These are phyloP conservation scores for Candida ortonii DNA, from an alignment of 805 yeast genomes.

Conservation along the genomic window DNA sequence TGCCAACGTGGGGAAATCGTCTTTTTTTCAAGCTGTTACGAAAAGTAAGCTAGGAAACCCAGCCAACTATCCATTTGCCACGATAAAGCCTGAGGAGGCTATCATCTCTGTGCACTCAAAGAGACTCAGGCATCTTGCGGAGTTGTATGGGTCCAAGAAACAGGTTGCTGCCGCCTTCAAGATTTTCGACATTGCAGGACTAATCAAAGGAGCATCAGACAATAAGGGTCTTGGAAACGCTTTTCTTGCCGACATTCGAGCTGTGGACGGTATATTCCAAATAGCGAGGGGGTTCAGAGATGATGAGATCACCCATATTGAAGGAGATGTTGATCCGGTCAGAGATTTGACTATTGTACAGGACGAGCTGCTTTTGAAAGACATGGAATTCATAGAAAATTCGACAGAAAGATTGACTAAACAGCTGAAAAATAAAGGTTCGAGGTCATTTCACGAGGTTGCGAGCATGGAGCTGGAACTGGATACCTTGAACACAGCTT, in stretches of 20 bases:
- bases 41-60: constrained; percentile 62
- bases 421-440: constrained; percentile 72
- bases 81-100: constrained; percentile 72
- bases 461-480: constrained; percentile 81
- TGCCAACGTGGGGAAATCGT: constrained; percentile 65
- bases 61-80: constrained; percentile 71
- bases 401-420: constrained; percentile 57
- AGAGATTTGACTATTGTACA: constrained; percentile 61
- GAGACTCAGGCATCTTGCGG: constrained; percentile 46
- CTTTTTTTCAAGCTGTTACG: constrained; percentile 61
- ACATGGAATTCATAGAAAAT: constrained; percentile 71
- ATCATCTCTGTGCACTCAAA: constrained; percentile 50
- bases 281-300: constrained; percentile 64
- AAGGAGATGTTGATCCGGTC: constrained; percentile 60
- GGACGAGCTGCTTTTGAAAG: constrained; percentile 64
- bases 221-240: constrained; percentile 78
- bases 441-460: constrained; percentile 67
- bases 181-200: constrained; percentile 68
- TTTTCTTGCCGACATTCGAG: constrained; percentile 63
- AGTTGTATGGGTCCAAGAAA: constrained; percentile 47
- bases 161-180: constrained; percentile 55
- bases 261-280: constrained; percentile 70
- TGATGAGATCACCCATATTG: constrained; percentile 65
- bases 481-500: constrained; percentile 72
- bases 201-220: constrained; percentile 58